A percentile compares a stretch with the other conserved stretches of the same genome.
Conservation (phyloP, 495 filamentous ascomycete species). For the Hypoxylon perforatum region DNA sequence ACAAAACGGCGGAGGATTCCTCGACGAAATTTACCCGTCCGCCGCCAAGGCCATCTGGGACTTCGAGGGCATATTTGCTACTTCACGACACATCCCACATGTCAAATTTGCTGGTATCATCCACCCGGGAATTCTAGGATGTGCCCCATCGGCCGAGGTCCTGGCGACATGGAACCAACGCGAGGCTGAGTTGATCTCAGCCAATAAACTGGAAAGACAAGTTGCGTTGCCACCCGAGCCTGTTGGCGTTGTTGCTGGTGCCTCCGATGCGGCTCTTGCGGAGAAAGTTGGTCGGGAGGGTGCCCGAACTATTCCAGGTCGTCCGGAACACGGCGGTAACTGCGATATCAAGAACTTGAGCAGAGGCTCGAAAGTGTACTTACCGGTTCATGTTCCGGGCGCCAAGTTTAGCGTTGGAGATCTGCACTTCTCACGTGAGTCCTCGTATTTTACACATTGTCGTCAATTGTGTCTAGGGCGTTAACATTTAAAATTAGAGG, state of each 20-base stretch:
- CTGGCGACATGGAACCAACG: slow-evolving; percentile 80
- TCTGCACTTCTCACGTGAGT: slow-evolving; percentile 79
- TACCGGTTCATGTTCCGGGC: slow-evolving; percentile 84
- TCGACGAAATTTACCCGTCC: slow-evolving; percentile 90
- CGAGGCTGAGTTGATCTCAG: slow-evolving; percentile 80
- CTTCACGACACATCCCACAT: slow-evolving; percentile 87
- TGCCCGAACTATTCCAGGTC: slow-evolving; percentile 86
- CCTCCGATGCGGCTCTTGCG: slow-evolving; percentile 68
- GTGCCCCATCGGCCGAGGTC: slow-evolving; percentile 79
- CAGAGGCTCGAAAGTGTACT: slow-evolving; percentile 86
- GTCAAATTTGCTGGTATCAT: slow-evolving; percentile 93
- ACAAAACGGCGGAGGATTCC: slow-evolving; percentile 88
- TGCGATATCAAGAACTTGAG: slow-evolving; percentile 94
- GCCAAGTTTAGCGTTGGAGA: slow-evolving; percentile 96
- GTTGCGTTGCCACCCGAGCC: slow-evolving; percentile 85
- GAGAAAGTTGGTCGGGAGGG: slow-evolving; percentile 87
- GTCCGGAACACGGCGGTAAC: slow-evolving; percentile 75
- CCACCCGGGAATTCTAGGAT: slow-evolving; percentile 93
- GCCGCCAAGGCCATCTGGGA: slow-evolving; percentile 98
- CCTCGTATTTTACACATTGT: neutral
- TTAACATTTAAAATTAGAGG: slow-evolving; percentile 59
- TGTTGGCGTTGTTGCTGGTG: slow-evolving; percentile 76
- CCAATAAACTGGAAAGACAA: slow-evolving; percentile 72
- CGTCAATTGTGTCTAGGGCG: neutral
- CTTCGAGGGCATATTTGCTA: slow-evolving; percentile 94